Evolutionary conservation across 2,329 filamentous ascomycete genomes (phyloP).

Genomic region (Pestalotiopsis sp.): DNA sequence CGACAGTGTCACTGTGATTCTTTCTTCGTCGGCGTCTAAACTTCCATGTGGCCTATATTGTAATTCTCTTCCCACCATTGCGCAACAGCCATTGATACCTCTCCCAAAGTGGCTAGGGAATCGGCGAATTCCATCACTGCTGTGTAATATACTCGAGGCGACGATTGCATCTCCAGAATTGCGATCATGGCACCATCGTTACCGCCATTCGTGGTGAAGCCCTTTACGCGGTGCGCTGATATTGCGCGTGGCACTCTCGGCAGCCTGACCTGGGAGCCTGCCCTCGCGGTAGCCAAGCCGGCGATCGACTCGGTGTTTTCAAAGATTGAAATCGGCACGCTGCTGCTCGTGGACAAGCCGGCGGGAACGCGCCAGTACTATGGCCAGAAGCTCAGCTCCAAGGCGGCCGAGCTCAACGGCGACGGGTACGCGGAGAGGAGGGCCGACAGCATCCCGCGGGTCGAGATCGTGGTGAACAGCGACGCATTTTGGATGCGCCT

Average conservation of each 20-base stretch:
- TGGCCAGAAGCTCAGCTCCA: constrained; percentile 45
- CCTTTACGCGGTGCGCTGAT: constrained; percentile 41
- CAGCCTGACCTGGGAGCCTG: constrained; percentile 49
- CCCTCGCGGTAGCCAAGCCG: constrained; percentile 46
- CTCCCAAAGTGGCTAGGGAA: no score
- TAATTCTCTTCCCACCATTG: neutral
- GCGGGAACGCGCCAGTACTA: constrained; percentile 42
- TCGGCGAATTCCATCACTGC: neutral
- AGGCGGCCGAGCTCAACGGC: constrained; percentile 36
- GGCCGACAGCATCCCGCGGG: constrained; percentile 38
- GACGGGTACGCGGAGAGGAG: constrained; percentile 35
- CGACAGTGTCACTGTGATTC: neutral
- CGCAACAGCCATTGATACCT: neutral
- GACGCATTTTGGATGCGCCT: constrained; percentile 70
- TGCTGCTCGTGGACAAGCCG: constrained; percentile 50
- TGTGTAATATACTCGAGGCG: neutral
- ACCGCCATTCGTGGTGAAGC: constrained; percentile 37
- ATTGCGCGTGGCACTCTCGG: constrained; percentile 43
- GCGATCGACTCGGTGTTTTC: constrained; percentile 47
- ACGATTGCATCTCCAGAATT: neutral
- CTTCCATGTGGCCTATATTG: neutral
- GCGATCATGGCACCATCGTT: constrained; percentile 35
- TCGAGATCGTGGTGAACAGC: constrained; percentile 62
- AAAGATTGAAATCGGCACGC: constrained; percentile 48
- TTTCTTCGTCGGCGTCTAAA: neutral